These are phyloP conservation scores for Leishmania tarentolae DNA, from an alignment of 208 protist genomes.

Conservation along the genomic window DNA sequence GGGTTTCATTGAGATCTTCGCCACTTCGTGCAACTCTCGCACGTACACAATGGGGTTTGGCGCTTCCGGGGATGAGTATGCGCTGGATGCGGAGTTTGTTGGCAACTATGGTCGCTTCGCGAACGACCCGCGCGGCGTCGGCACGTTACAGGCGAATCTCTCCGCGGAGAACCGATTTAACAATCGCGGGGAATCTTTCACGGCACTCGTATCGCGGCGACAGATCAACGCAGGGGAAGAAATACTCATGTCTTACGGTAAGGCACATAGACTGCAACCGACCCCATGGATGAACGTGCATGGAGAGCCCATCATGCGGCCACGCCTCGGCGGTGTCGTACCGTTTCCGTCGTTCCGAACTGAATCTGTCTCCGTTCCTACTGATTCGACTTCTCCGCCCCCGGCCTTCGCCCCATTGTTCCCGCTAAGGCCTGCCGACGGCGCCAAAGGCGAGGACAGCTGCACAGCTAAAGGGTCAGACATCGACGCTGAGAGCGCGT, in stretches of 20 bases:
- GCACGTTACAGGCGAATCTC: constrained; percentile 68
- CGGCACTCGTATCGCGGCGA: constrained; percentile 73
- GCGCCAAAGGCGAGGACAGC: background rate
- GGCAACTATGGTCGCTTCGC: constrained; percentile 90
- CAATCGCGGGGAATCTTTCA: constrained; percentile 82
- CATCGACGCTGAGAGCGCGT: background rate
- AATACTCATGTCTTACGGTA: constrained; percentile 91
- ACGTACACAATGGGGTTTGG: constrained; percentile 93
- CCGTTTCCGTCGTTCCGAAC: constrained; percentile 58
- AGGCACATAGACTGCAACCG: constrained; percentile 72
- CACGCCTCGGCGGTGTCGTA: constrained; percentile 56
- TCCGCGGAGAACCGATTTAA: constrained; percentile 82
- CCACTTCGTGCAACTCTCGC: constrained; percentile 79
- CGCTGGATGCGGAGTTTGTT: constrained; percentile 87
- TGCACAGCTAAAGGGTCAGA: background rate
- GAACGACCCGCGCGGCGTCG: constrained; percentile 85
- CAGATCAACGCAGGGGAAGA: constrained; percentile 83
- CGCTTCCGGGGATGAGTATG: constrained; percentile 76
- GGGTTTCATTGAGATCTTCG: constrained; percentile 83
- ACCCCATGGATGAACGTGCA: constrained; percentile 67
- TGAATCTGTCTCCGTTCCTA: background rate
- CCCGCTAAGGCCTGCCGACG: background rate
- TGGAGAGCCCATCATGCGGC: constrained; percentile 63
- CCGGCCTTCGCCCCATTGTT: background rate
- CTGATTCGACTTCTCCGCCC: background rate